phyloP scores from a whole-genome alignment of 208 protist species.

The Lotmaria passim region DNA sequence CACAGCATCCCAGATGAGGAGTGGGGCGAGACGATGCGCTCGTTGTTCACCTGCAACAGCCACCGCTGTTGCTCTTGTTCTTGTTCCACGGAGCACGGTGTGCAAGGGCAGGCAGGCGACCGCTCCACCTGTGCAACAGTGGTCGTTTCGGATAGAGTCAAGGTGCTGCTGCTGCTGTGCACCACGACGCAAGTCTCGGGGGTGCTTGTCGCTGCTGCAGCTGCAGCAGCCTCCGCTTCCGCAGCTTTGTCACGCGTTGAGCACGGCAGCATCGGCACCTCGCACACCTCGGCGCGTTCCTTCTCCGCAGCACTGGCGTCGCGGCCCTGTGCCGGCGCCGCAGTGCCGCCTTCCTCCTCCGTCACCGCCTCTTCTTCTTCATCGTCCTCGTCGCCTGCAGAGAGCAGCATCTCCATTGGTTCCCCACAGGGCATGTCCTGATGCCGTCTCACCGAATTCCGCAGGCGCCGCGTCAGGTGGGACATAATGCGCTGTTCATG shows the following conservation, averaged over 20 bases:
- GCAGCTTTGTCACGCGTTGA: constrained; percentile 36
- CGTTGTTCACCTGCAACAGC: constrained; percentile 24
- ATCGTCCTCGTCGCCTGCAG: constrained; percentile 13
- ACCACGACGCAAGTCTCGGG: neutral
- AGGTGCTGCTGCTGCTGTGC: constrained; percentile 17
- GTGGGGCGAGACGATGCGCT: constrained; percentile 39
- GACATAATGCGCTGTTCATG: constrained; percentile 42
- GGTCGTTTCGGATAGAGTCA: neutral
- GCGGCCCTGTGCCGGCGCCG: neutral
- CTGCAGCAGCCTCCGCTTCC: constrained; percentile 8
- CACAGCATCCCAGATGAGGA: constrained; percentile 23
- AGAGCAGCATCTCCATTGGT: constrained; percentile 30
- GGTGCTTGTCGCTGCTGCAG: neutral
- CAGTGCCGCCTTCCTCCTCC: neutral
- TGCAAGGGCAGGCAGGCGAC: neutral
- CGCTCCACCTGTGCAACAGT: constrained; percentile 15
- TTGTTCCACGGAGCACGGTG: neutral
- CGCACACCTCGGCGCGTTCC: constrained; percentile 5
- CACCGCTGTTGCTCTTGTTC: constrained; percentile 7
- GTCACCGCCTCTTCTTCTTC: constrained; percentile 1
- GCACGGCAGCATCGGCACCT: constrained; percentile 33
- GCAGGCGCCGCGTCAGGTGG: constrained; percentile 27
- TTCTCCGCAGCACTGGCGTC: neutral
- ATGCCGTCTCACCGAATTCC: constrained; percentile 17
- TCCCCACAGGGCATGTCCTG: constrained; percentile 31